A percentile compares a stretch with the other conserved stretches of the same genome.
Evolutionary conservation across 352 stramenopile genomes (phyloP).

Genomic region (Aphanomyces stellatus): DNA sequence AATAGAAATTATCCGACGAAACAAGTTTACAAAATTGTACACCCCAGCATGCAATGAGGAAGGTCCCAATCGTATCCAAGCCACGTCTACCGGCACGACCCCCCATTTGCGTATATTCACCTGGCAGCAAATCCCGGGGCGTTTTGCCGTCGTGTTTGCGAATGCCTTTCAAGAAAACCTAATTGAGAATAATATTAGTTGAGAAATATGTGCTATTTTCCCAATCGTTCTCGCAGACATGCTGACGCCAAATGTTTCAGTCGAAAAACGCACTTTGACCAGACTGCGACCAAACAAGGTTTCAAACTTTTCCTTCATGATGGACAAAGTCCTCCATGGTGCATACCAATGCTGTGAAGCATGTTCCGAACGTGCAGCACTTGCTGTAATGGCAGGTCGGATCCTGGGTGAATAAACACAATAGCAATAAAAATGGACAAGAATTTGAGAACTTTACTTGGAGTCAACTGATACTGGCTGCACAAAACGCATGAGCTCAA

Average conservation of each 20-base stretch:
- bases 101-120: slow-evolving; percentile 94
- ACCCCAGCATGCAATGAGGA: slow-evolving; percentile 95
- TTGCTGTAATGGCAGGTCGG: slow-evolving; percentile 34
- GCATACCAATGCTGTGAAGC: slow-evolving; percentile 97
- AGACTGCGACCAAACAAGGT: slow-evolving; percentile 91
- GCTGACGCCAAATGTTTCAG: slow-evolving; percentile 97
- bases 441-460: slow-evolving; percentile 32
- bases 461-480: slow-evolving; percentile 57
- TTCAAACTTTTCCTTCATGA: slow-evolving; percentile 98
- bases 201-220: neutral
- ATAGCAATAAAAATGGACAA: too few species aligned
- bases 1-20: slow-evolving; percentile 62
- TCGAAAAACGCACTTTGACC: slow-evolving; percentile 98
- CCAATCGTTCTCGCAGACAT: slow-evolving; percentile 97
- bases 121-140: slow-evolving; percentile 93
- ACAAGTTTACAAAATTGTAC: slow-evolving; percentile 74
- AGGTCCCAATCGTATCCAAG: slow-evolving; percentile 95
- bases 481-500: slow-evolving; percentile 70
- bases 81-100: slow-evolving; percentile 95
- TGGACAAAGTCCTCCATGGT: slow-evolving; percentile 98
- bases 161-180: slow-evolving; percentile 95
- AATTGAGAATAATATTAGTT: neutral
- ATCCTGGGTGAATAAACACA: too few species aligned
- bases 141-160: slow-evolving; percentile 95
- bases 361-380: slow-evolving; percentile 80